Conservation (phyloP, 106 monocot species). For the Ottelia alismoides region DNA sequence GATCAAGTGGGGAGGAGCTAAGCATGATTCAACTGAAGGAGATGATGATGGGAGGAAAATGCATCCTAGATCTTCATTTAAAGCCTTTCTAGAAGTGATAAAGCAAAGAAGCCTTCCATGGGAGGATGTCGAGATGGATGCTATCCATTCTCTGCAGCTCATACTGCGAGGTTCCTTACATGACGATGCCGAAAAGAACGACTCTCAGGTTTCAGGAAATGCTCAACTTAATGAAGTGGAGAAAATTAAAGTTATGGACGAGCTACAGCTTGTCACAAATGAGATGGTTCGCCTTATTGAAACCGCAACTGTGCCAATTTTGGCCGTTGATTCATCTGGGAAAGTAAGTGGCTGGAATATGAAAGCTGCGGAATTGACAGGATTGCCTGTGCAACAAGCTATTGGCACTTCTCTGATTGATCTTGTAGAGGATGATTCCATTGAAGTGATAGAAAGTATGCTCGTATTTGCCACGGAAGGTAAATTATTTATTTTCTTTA, state of each 20-base stretch:
- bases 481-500: too few relatives aligned
- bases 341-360: slow-evolving; percentile 87
- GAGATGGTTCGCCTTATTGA: slow-evolving; percentile 95
- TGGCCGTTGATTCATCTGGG: slow-evolving; percentile 65
- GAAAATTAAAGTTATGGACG: slow-evolving; percentile 40
- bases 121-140: slow-evolving; percentile 94
- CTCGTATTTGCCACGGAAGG: slow-evolving; percentile 59
- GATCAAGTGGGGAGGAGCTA: slow-evolving; percentile 90
- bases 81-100: slow-evolving; percentile 70
- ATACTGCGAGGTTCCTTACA: slow-evolving; percentile 57
- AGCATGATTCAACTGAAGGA: slow-evolving; percentile 36
- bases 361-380: slow-evolving; percentile 74
- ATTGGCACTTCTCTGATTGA: slow-evolving; percentile 50
- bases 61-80: slow-evolving; percentile 83
- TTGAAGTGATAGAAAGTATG: slow-evolving; percentile 38
- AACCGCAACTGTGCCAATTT: slow-evolving; percentile 72
- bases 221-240: slow-evolving; percentile 24
- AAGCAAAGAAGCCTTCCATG: slow-evolving; percentile 76
- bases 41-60: slow-evolving; percentile 38
- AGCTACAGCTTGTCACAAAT: slow-evolving; percentile 53
- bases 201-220: slow-evolving; percentile 27
- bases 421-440: slow-evolving; percentile 51
- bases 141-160: slow-evolving; percentile 87
- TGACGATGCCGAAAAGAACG: slow-evolving; percentile 13
- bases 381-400: slow-evolving; percentile 53